Evolutionary conservation across 805 yeast genomes (phyloP), one percentile per base, ranked within the genome.

Genomic region (Candida nanaspora): DNA sequence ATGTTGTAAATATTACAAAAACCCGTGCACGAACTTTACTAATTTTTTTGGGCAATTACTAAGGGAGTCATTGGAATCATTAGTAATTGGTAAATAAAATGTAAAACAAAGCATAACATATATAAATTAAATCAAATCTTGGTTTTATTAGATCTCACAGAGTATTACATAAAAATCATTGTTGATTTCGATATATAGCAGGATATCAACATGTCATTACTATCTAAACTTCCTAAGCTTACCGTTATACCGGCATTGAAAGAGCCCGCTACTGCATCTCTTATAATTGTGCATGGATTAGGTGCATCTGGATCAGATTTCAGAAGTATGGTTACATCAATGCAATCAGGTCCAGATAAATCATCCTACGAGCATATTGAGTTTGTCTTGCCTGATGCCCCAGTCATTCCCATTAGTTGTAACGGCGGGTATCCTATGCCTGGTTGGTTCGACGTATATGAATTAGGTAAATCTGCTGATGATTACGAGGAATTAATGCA

Each of bases 341-440:
- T 82, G 19, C 65, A 66, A 15, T 4, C 4, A 4, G 32, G 25
- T 18, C 8, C 11, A 5, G 8, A 2, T 8, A 13, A 35, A 13
- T 6, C 23, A 8, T 10, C 5, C 4, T 34, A 23, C 16, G 38
- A 35, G 10, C 78, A 72, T 50, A 71, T 74, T 48, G 81, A 80
- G 49, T 88, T 83, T 52, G 72, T 89, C n/a, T 86, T 93, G 51
- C 98, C 98, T 5, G 80, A 82, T 56, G 97, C 98, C 0, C 96
- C 96, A 6, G 52, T 52, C 1, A 68, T 74, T 30, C 87, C 87
- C 9, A 72, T 89, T 40, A 73, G 88, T 1, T 75, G 70, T 40
- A 82, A 80, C 50, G 77, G 76, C 19, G 94, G 93, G 2, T 59
- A 64, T 52, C 48, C 53, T 1, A 81, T 82, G 81, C 84, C 96